A percentile compares a stretch with the other conserved stretches of the same genome.
Conservation (phyloP, 2,329 filamentous ascomycete genomes). For the Ceratocystis lukuohia region DNA sequence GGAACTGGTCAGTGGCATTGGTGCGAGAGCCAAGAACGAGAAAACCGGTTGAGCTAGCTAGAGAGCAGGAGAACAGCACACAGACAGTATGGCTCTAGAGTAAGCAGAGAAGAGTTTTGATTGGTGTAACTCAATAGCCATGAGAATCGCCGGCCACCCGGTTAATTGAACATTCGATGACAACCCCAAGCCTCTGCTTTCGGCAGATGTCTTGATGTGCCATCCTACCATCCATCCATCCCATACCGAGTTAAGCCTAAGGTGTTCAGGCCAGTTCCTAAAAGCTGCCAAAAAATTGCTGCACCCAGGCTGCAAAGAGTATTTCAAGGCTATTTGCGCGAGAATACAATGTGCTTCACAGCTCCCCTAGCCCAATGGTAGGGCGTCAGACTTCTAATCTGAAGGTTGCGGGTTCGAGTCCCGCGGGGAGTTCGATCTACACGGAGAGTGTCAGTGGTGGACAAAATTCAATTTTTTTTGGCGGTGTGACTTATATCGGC, state of each 20-base stretch:
- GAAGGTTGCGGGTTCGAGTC: conserved; percentile 20
- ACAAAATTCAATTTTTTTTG: background rate
- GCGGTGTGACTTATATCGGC: background rate
- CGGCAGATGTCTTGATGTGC: too few relatives aligned
- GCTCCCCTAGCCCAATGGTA: conserved; percentile 20
- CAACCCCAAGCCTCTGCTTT: too few relatives aligned
- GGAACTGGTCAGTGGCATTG: background rate
- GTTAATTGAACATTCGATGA: too few relatives aligned
- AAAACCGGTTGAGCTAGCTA: too few relatives aligned
- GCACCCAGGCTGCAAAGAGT: background rate
- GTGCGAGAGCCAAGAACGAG: too few relatives aligned
- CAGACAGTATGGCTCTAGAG: too few relatives aligned
- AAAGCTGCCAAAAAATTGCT: background rate
- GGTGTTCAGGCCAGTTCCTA: background rate
- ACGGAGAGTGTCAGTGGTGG: background rate
- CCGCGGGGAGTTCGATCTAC: conserved; percentile 15
- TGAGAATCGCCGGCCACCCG: too few relatives aligned
- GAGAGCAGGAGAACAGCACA: too few relatives aligned
- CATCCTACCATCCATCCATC: too few relatives aligned
- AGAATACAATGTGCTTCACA: background rate
- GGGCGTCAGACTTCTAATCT: conserved; percentile 21
- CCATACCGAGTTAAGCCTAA: too few relatives aligned
- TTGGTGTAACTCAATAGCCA: too few relatives aligned
- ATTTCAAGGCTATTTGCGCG: background rate
- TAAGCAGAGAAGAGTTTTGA: too few relatives aligned